Evolutionary conservation across 2,329 filamentous ascomycete genomes (phyloP), one percentile per base, ranked within the genome.

Genomic region (Claviceps monticola): DNA sequence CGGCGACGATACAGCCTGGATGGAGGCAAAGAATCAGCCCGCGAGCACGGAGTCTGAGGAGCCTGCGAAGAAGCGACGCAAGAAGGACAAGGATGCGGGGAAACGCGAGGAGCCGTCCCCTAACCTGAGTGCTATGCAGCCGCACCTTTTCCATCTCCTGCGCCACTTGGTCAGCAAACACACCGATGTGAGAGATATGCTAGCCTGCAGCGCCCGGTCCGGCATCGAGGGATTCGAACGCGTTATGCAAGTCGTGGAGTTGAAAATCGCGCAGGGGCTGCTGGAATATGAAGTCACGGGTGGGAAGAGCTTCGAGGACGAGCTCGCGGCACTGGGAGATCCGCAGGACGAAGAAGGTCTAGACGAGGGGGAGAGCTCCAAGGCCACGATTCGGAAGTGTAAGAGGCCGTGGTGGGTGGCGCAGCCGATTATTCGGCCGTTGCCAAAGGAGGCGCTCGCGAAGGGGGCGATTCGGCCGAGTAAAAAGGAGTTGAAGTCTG

Each of bases 71-170:
- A 80, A 79, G 66, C 76, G 74, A 60, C 68, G 71, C 53, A 76
- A 74, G 60, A 70, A 63, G 56, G 63, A 68, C 43, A 57, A 61
- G 5, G 56, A 58, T 6, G 61, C n/a, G 2, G 26, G 51, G 11
- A 54, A 64, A 66, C 66, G 67, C 55, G 69, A 69, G 47, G 68
- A 71, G 51, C 66, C 66, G 45, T 62, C 60, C 39, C 79, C 71
- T 3, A 97, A 93, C 65, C 73, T 95, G 47, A 74, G 78, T 11
- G 82, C 82, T 37, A 87, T 96, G 75, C 90, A 97, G 66, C 82
- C 88, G 0, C 93, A 98, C 66, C 78, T 96, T 44, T 98, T 98
- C 73, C 86, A 95, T 65, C 78, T 98, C 26, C 77, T 97, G 21
- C 80, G 91, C 16, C 83, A 91, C 36, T 78, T 97, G 23, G 82